Base-by-base conservation (phyloP, 1,284 basidiomycete genomes). In the Cystobasidium sp. region DNA sequence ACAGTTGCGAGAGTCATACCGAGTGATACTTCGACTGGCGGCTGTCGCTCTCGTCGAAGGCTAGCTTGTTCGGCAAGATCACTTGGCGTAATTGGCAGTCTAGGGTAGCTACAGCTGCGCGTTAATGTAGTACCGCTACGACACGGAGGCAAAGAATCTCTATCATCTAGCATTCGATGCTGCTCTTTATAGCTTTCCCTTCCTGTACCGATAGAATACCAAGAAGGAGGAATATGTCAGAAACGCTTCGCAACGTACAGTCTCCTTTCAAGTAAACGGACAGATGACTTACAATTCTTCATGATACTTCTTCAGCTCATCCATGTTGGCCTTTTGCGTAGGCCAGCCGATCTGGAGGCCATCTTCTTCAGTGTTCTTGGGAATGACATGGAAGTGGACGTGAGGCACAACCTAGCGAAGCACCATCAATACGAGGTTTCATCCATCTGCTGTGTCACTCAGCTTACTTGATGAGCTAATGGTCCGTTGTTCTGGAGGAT, bases 281-380 rank as follows among this genome's bases (percentile, higher is more conserved):
- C 3, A 20, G 22, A 51, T 37, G 16, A 46, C 69, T 44, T 39
- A 66, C 70, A 73, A n/a, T 24, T 79, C 78, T 56, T 81, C 79
- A 18, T 66, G 68, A 37, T 75, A 76, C 68, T 77, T 78, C 68
- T 83, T 80, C n/a, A 84, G 79, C 55, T 81, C 80, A 56, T 81
- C 81, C 80, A 82, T 83, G 68, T 80, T 78, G 3, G 82, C 81
- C 65, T 81, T 70, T 61, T 80, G 79, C 12, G 81, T 77, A n/a
- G 84, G 83, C 84, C 84, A 84, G 43, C 81, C 83, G 53, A 84
- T 77, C 16, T 80, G 81, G n/a, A 84, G 80, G 20, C 84, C 84
- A 74, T 83, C 77, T 71, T 83, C 76, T 70, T 81, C 80, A 61
- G 78, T 78, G 6, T 83, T 83, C 78, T 84, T 84, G 63, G 84